A percentile compares a stretch with the other conserved stretches of the same genome.
phyloP scores from a whole-genome alignment of 1,284 basidiomycete species.

The Austroboletus niveus region DNA sequence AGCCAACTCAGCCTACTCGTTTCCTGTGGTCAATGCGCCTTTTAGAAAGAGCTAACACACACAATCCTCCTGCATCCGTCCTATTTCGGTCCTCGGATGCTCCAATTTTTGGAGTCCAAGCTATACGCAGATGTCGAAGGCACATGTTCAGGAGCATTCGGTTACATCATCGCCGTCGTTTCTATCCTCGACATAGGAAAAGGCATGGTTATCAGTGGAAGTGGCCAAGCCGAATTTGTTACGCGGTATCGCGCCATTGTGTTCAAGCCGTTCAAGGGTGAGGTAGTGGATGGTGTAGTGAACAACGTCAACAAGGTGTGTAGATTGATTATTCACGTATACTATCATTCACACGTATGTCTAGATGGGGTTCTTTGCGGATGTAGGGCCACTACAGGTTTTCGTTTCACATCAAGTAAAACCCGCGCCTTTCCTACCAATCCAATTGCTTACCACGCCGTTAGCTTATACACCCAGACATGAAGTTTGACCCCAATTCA shows the following conservation, averaged over 20 bases:
- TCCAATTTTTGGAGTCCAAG: constrained; percentile 90
- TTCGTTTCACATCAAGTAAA: constrained; percentile 94
- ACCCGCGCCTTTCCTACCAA: constrained; percentile 20
- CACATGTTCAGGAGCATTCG: constrained; percentile 93
- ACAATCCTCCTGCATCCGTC: constrained; percentile 96
- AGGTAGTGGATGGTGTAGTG: constrained; percentile 96
- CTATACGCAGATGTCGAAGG: constrained; percentile 97
- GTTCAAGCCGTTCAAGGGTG: constrained; percentile 98
- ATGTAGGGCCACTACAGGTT: constrained; percentile 89
- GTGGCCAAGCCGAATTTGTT: constrained; percentile 92
- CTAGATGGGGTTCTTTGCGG: constrained; percentile 98
- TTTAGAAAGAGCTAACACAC: constrained; percentile 90
- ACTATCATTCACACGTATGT: not conserved
- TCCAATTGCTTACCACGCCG: constrained; percentile 16
- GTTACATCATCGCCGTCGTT: constrained; percentile 97
- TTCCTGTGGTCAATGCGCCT: not conserved
- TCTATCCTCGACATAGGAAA: constrained; percentile 86
- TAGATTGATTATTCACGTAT: not conserved
- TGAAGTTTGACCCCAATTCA: constrained; percentile 90
- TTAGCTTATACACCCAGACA: constrained; percentile 89
- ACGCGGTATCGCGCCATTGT: constrained; percentile 91
- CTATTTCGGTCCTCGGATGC: constrained; percentile 95
- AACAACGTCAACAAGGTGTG: constrained; percentile 94
- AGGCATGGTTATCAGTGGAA: constrained; percentile 89
- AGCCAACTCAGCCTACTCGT: constrained; percentile 27